Evolutionary conservation across 805 yeast species (phyloP), one percentile per base, ranked within the genome.

Genomic region (Saccharomyces kudriavzevii): DNA sequence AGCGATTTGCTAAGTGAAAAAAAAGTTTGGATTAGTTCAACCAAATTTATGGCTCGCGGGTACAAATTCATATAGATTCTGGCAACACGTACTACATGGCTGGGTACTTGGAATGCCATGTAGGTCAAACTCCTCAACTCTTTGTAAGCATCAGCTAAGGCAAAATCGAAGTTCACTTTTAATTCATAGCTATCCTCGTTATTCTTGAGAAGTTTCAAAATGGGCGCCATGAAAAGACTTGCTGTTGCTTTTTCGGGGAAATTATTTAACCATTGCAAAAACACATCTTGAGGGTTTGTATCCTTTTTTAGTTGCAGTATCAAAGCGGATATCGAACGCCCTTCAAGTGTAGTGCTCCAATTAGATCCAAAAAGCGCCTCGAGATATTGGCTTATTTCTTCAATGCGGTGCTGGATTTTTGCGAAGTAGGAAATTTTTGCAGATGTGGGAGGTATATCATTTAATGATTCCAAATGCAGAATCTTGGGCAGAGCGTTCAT

Each of bases 311-410:
- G 72, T 0, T 71, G 66, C 2, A 65, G 59, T 25, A 80, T 74
- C 55, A 81, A 87, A 1, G 72, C 65, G 10, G 77, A 71, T 0
- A 92, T 77, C 56, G 77, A 79, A 51, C 76, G 77, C 0, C 96
- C 97, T 51, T 84, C 89, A 2, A 84, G 78, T 54, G 80, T 81
- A 9, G 74, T 69, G 22, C 66, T 70, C 91, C 91, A 85, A 6
- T 81, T 81, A 17, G 73, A 62, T 0, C 90, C 87, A 6, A 85
- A 68, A 3, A 84, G 74, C 11, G 74, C 65, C 47, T 78, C 81
- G 6, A 84, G 67, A 29, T 81, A 72, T 3, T 64, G 58, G 30
- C 74, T 60, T n/a, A 82, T 63, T 25, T 68, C 65, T 3, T 69
- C 66, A 2, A 83, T 61, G 49, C 78, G 78, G 26, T 66, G 57